phyloP scores from a whole-genome alignment of 2,329 filamentous ascomycete species.

The Epichloe baconii region DNA sequence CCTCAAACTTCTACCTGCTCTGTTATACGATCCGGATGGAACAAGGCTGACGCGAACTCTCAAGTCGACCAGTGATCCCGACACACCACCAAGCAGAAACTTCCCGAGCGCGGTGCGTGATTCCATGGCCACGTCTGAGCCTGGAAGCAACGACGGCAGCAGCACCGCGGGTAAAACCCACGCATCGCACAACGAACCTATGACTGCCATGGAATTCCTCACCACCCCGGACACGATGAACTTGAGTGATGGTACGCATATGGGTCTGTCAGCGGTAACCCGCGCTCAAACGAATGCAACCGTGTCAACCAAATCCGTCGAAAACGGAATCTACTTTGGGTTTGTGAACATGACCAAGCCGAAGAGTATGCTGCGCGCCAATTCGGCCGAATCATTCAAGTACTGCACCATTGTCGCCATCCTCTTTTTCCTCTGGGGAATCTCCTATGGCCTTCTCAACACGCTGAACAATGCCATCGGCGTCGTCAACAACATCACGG shows the following conservation, averaged over 20 bases:
- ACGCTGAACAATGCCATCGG: conserved; percentile 64
- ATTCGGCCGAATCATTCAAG: conserved; percentile 50
- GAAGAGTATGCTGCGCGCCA: conserved; percentile 58
- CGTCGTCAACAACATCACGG: conserved; percentile 44
- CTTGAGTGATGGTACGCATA: conserved; percentile 6
- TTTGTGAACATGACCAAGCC: conserved; percentile 59
- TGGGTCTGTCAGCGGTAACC: neutral
- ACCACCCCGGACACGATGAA: conserved; percentile 26
- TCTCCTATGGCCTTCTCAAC: conserved; percentile 79
- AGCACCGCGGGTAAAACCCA: neutral
- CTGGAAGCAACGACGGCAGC: neutral
- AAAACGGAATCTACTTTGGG: conserved; percentile 53
- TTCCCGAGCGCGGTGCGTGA: neutral
- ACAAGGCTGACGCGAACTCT: conserved; percentile 16
- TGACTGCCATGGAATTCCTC: conserved; percentile 32
- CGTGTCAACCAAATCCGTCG: conserved; percentile 22
- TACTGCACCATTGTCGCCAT: conserved; percentile 65
- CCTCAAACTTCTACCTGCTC: conserved; percentile 45
- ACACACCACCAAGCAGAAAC: conserved; percentile 14
- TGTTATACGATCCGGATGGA: conserved; percentile 39
- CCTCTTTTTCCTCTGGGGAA: conserved; percentile 80
- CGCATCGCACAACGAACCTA: conserved; percentile 14
- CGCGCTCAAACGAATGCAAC: conserved; percentile 19
- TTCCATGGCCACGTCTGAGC: neutral
- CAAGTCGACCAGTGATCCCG: conserved; percentile 19